Evolutionary conservation across 1,284 basidiomycete species (phyloP).

Genomic region (Rhodofomes roseus): DNA sequence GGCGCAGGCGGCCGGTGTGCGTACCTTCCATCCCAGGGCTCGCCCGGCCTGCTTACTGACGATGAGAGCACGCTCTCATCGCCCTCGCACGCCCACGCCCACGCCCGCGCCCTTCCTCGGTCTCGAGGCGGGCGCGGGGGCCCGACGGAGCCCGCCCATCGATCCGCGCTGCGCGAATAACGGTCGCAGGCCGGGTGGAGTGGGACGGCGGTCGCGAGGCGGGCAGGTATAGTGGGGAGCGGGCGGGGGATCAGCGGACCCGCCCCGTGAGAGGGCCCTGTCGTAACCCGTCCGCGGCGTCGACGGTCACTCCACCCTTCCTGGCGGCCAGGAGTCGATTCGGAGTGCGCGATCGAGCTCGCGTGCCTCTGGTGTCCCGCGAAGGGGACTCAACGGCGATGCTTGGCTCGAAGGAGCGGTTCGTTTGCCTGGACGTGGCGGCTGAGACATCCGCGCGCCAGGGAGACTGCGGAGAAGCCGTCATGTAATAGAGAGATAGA

Average conservation of each 20-base stretch:
- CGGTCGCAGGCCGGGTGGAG: not conserved
- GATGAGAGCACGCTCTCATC: not conserved
- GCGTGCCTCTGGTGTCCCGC: too few species aligned
- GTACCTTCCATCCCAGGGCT: not conserved
- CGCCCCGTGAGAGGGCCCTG: not conserved
- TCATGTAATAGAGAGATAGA: not conserved
- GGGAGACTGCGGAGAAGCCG: not conserved
- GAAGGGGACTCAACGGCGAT: too few species aligned
- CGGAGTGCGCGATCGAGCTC: too few species aligned
- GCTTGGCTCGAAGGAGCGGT: too few species aligned
- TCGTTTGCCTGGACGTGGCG: too few species aligned
- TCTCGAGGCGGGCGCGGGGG: not conserved
- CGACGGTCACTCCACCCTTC: not conserved
- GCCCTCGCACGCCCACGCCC: not conserved
- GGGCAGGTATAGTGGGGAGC: too few species aligned
- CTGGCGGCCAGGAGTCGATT: not conserved
- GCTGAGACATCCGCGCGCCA: not conserved
- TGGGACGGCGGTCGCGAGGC: not conserved
- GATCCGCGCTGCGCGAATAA: too few species aligned
- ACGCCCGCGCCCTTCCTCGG: too few species aligned
- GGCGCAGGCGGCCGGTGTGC: not conserved
- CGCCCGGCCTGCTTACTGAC: slow-evolving; percentile 1
- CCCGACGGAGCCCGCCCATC: not conserved
- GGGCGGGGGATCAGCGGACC: not conserved
- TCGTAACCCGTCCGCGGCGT: not conserved